Conservation (phyloP, 768 basidiomycete species). For the Mycena capillaripes region DNA sequence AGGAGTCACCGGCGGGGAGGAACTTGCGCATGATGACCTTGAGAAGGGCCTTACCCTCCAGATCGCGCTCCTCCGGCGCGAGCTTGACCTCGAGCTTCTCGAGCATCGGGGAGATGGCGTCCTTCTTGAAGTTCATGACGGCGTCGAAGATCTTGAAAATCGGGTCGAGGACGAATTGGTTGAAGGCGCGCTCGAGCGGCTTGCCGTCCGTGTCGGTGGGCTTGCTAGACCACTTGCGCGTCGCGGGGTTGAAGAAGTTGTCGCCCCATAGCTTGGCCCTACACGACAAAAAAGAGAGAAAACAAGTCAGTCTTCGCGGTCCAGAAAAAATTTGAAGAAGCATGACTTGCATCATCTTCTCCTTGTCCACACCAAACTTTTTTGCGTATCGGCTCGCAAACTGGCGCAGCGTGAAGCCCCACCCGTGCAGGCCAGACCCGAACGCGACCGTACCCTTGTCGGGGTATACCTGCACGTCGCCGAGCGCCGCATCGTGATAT, state of each 20-base stretch:
- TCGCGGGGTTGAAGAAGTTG: conserved; percentile 98
- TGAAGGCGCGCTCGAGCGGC: conserved; percentile 97
- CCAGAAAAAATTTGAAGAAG: not conserved
- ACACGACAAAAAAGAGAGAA: too few relatives aligned
- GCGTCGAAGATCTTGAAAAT: conserved; percentile 99
- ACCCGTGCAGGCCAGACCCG: conserved; percentile 99
- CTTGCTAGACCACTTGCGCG: conserved; percentile 96
- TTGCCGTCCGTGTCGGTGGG: conserved; percentile 84
- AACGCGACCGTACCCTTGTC: conserved; percentile 99
- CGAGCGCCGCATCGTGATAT: conserved; percentile 93
- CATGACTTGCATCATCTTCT: conserved; percentile 84
- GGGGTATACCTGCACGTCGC: conserved; percentile 99
- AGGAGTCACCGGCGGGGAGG: conserved; percentile 98
- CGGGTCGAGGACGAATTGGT: conserved; percentile 97
- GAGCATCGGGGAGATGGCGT: conserved; percentile 83
- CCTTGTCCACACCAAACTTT: conserved; percentile 99
- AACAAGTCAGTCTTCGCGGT: not conserved
- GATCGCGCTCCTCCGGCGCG: conserved; percentile 87
- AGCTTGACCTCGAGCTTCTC: conserved; percentile 98
- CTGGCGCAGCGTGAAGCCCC: conserved; percentile 99
- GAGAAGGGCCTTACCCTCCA: conserved; percentile 95
- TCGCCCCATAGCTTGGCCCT: conserved; percentile 93
- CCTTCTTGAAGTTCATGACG: conserved; percentile 99
- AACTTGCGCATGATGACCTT: conserved; percentile 99
- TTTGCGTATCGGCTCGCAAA: conserved; percentile 96